Base-by-base conservation (phyloP, 78 protist species). In the Dictyostelium brefeldianum region DNA sequence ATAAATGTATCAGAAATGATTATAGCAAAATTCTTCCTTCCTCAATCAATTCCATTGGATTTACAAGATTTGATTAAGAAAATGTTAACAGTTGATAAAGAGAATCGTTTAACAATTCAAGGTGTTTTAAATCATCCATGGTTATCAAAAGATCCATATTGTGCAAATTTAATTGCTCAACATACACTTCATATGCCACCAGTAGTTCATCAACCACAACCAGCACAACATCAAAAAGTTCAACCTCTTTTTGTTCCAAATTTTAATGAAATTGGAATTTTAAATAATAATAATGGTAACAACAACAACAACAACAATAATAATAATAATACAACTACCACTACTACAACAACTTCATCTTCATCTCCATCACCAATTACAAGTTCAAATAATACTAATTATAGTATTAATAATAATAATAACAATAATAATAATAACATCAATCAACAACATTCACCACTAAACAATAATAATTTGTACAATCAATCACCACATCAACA, bases 81-180 rank as follows among this genome's bases (percentile, higher is more conserved):
- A 17, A 84, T 95, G 83, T 81, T 95, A 20, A 51, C 29, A 4
- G 96, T 80, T 36, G 87, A 91, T 25, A 80, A 90, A 54, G 47
- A 57, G 56, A 12, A 73, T 5, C 67, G 97, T 31, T 7, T 47
- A 18, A 62, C 43, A 5, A 65, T 90, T n/a, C 41, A 46, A 4
- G 51, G 17, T 17, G 85, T 92, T 46, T 18, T 89, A 15, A 31
- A 18, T 9, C 96, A 95, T 36, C 89, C 94, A 7, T 95, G 97
- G 97, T 9, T 90, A 6, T 18, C n/a, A 31, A 51, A 78, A 17
- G 51, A 78, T 51, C 64, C 65, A 77, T 18, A 36, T 50, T 18
- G 25, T 14, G 20, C 64, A 29, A 50, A 15, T 51, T 77, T 77
- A 77, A 43, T 50, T 0, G 8, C 81, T 12, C 67, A 43, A 77